Evolutionary conservation across 257 asterid species (phyloP).

Genomic region (Solanum pinnatisectum): DNA sequence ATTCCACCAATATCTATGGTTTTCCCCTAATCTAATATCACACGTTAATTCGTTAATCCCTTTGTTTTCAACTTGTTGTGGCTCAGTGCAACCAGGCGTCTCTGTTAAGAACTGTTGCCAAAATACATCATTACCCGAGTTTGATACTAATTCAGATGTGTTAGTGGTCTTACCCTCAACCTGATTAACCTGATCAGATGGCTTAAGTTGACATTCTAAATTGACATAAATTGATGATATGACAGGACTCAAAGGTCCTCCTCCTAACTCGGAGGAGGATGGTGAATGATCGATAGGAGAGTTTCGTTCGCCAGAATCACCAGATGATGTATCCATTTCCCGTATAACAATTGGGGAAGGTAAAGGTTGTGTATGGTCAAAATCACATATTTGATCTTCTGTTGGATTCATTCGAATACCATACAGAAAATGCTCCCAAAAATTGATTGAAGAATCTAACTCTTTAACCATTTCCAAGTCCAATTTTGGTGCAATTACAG

Average conservation of each 20-base stretch:
- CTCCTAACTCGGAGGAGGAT: conserved; percentile 32
- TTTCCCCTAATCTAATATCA: conserved; percentile 16
- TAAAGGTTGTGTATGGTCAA: conserved; percentile 11
- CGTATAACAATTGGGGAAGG: conserved; percentile 19
- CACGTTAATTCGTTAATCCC: conserved; percentile 18
- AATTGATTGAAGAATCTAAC: conserved; percentile 47
- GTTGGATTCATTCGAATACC: conserved; percentile 25
- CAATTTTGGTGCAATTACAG: conserved; percentile 20
- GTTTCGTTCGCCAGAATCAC: conserved; percentile 44
- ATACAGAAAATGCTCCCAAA: conserved; percentile 48
- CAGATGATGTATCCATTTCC: conserved; percentile 33
- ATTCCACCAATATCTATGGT: conserved; percentile 51
- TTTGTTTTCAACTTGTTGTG: conserved; percentile 30
- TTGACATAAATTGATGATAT: conserved; percentile 37
- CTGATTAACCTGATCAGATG: conserved; percentile 19
- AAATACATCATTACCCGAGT: conserved; percentile 58
- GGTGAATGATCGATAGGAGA: conserved; percentile 22
- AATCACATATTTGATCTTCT: conserved; percentile 18
- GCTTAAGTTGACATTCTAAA: conserved; percentile 16
- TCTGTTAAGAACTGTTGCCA: conserved; percentile 90
- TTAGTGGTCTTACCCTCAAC: not conserved
- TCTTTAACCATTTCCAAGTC: conserved; percentile 34
- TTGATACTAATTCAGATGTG: conserved; percentile 12
- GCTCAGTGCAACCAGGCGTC: conserved; percentile 33
- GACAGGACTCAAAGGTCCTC: conserved; percentile 27